These are phyloP conservation scores for Biscogniauxia mediterranea DNA, from an alignment of 2,329 filamentous ascomycete genomes.

Conservation along the genomic window DNA sequence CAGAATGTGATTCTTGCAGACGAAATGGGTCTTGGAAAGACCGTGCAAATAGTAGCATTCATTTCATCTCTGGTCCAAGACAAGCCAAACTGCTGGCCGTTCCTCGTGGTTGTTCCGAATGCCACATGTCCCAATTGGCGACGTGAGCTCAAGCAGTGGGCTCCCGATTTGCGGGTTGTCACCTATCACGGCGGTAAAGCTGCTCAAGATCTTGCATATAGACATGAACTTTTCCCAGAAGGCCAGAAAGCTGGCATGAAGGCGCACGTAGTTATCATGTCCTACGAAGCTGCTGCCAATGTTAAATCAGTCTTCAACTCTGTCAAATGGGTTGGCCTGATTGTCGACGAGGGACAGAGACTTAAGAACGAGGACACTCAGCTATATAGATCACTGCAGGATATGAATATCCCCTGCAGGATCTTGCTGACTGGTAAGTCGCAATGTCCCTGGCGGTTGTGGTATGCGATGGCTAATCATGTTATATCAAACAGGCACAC, in stretches of 20 bases:
- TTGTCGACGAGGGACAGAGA: constrained; percentile 94
- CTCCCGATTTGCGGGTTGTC: constrained; percentile 81
- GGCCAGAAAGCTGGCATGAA: constrained; percentile 66
- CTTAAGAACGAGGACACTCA: constrained; percentile 89
- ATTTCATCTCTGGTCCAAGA: constrained; percentile 71
- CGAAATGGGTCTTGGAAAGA: constrained; percentile 98
- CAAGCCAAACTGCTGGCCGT: constrained; percentile 78
- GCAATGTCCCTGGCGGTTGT: constrained; percentile 3
- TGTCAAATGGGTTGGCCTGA: constrained; percentile 80
- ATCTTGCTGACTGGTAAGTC: constrained; percentile 71
- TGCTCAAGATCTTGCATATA: constrained; percentile 72
- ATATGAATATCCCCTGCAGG: constrained; percentile 77
- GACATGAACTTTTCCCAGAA: constrained; percentile 81
- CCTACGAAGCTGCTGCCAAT: constrained; percentile 85
- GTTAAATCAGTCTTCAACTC: constrained; percentile 65
- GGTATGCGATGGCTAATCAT: constrained; percentile 16
- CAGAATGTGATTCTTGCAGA: constrained; percentile 91
- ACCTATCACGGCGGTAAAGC: constrained; percentile 80
- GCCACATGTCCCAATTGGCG: constrained; percentile 98
- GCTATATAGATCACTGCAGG: constrained; percentile 71
- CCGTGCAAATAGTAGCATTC: constrained; percentile 85
- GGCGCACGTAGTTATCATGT: constrained; percentile 91
- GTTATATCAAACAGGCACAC: constrained; percentile 56
- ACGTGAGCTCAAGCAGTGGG: constrained; percentile 92
- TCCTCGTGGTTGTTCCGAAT: constrained; percentile 90